Evolutionary conservation across 208 protist genomes (phyloP), one percentile per base, ranked within the genome.

Genomic region (Angomonas ambiguus): DNA sequence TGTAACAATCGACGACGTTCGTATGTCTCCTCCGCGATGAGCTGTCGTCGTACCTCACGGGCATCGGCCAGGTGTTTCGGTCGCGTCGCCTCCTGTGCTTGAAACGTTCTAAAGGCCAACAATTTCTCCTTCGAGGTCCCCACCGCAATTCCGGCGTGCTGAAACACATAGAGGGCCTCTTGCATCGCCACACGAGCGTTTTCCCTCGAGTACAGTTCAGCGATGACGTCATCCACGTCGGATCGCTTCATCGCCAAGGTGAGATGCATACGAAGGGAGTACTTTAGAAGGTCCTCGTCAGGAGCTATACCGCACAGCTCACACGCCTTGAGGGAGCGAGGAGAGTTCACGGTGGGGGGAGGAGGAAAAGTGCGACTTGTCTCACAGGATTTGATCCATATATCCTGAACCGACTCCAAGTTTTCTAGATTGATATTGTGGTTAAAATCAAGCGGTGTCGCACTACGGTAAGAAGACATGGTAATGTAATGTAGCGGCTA

Each of bases 121-220:
- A 87, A 62, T 69, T 91, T 91, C 67, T 91, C 85, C 45, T 79
- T 62, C 11, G 64, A 73, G 11, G 85, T 91, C 11, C 85, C 85
- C 13, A 91, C 60, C 0, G 77, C 74, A 13, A 87, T 67, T 6
- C 62, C 61, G 10, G 65, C 69, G 28, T 70, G 65, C 38, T 79
- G 74, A 51, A 91, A 91, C 34, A 71, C 67, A 57, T 69, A 66
- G 51, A 86, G 65, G 0, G 79, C 85, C 16, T 63, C 62, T 65
- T 82, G 73, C 71, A 78, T 70, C 20, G 69, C 69, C 25, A 57
- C 10, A 0, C 49, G n/a, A 11, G 60, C 64, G 24, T 48, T 33
- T 2, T 55, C 38, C 32, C 51, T 45, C 5, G 71, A 57, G 22
- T 72, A 31, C 35, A 75, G 24, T 30, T 38, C 51, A 13, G 72